Evolutionary conservation across 2,329 filamentous ascomycete genomes (phyloP).

Genomic region (Cladosporium colombiae): DNA sequence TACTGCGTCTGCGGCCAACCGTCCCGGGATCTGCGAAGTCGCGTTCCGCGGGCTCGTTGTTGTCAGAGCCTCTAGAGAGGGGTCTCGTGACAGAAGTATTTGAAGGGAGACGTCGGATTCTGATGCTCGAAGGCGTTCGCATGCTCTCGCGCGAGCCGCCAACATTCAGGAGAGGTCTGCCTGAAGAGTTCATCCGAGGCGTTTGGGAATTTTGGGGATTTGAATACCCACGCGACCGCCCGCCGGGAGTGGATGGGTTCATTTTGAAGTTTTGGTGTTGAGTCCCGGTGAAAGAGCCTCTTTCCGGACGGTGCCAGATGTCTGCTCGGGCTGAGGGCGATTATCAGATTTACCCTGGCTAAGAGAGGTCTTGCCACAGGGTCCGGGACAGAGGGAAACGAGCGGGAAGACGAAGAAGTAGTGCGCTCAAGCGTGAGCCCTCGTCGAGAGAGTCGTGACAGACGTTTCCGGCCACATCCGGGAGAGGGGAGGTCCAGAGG

Average conservation of each 20-base stretch:
- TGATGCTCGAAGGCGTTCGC: constrained; percentile 35
- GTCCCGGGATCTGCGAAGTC: constrained; percentile 19
- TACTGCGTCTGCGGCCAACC: constrained; percentile 33
- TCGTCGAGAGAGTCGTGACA: background rate
- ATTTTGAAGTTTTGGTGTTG: background rate
- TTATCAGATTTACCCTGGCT: background rate
- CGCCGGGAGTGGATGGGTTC: constrained; percentile 1
- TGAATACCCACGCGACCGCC: constrained; percentile 11
- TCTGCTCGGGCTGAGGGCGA: background rate
- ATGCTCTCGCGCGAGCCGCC: constrained; percentile 33
- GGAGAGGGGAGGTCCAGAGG: background rate
- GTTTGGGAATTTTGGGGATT: background rate
- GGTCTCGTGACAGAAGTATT: constrained; percentile 20
- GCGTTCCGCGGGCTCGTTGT: constrained; percentile 19
- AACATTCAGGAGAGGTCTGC: constrained; percentile 3
- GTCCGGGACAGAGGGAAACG: background rate
- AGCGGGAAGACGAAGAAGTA: background rate
- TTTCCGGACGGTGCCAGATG: background rate
- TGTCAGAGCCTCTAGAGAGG: constrained; percentile 15
- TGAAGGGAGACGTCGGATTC: constrained; percentile 35
- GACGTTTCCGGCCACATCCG: constrained; percentile 9
- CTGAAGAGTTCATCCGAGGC: background rate
- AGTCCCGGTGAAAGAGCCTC: background rate
- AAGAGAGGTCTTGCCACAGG: background rate
- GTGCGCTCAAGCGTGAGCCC: background rate